These are phyloP conservation scores for Fragaria vesca DNA, from an alignment of 306 rosid species.

Conservation along the genomic window DNA sequence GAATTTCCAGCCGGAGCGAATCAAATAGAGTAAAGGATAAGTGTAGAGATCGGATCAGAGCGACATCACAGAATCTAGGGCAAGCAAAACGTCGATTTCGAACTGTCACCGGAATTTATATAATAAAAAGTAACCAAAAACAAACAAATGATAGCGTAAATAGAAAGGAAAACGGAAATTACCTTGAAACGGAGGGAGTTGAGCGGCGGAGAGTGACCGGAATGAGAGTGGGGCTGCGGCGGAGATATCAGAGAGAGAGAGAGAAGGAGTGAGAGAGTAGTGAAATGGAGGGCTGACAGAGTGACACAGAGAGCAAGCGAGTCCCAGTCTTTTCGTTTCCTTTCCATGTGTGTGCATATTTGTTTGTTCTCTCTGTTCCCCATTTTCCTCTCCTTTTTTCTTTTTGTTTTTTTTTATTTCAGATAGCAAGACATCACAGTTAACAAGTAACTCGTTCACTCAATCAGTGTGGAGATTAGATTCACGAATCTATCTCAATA, in stretches of 20 bases:
- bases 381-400: not conserved
- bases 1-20: not conserved
- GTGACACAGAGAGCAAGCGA: slow-evolving; percentile 23
- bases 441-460: too few relatives aligned
- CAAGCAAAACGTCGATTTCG: slow-evolving; percentile 29
- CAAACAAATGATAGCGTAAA: not conserved
- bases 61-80: slow-evolving; percentile 43
- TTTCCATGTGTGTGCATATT: slow-evolving; percentile 28
- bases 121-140: slow-evolving; percentile 5
- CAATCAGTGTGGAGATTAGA: too few relatives aligned
- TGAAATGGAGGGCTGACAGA: slow-evolving; percentile 17
- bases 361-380: not conserved
- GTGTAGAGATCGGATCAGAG: slow-evolving; percentile 57
- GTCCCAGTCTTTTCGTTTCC: slow-evolving; percentile 48
- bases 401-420: not conserved
- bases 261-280: not conserved
- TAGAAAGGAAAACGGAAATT: not conserved
- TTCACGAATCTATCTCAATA: too few relatives aligned
- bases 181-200: slow-evolving; percentile 21
- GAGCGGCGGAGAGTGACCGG: slow-evolving; percentile 14
- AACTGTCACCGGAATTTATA: slow-evolving; percentile 11
- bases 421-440: too few relatives aligned
- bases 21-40: not conserved
- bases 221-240: slow-evolving; percentile 4
- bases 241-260: slow-evolving; percentile 13